phyloP scores from a whole-genome alignment of 768 basidiomycete species.

The Boletus pseudopeckii region DNA sequence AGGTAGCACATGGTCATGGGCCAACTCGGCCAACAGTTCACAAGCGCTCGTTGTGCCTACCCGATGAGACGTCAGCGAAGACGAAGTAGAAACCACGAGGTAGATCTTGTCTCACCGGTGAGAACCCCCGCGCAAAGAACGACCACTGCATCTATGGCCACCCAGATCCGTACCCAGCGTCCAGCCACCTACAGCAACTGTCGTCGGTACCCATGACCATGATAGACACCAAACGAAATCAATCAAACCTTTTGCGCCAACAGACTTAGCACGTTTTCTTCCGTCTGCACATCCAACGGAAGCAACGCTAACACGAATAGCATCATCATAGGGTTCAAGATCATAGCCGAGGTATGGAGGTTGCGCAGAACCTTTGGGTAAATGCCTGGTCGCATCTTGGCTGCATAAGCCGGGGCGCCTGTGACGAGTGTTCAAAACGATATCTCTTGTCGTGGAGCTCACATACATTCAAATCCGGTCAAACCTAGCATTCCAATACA shows the following conservation, averaged over 20 bases:
- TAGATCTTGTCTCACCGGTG: conserved; percentile 42
- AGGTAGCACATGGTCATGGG: conserved; percentile 61
- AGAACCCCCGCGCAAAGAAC: conserved; percentile 72
- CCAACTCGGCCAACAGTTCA: conserved; percentile 55
- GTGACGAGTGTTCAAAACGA: not conserved
- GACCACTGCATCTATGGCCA: conserved; percentile 65
- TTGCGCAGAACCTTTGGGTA: conserved; percentile 64
- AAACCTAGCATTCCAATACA: conserved; percentile 71
- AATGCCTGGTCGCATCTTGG: conserved; percentile 52
- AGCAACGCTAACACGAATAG: conserved; percentile 57
- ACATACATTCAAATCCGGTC: conserved; percentile 65
- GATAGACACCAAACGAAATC: not conserved
- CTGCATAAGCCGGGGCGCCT: conserved; percentile 65
- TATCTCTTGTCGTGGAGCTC: not conserved
- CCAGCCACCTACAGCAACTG: conserved; percentile 46
- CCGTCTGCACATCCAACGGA: conserved; percentile 46
- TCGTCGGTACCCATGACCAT: not conserved
- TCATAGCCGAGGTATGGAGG: conserved; percentile 55
- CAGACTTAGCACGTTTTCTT: conserved; percentile 62
- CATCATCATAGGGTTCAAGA: conserved; percentile 56
- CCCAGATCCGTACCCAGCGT: conserved; percentile 56
- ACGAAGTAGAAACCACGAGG: not conserved
- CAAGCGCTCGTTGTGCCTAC: conserved; percentile 56
- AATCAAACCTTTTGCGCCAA: conserved; percentile 52
- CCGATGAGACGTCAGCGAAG: conserved; percentile 1